Evolutionary conservation across 192 early-diverging fungal species (phyloP).

Genomic region (Linnemannia exigua): DNA sequence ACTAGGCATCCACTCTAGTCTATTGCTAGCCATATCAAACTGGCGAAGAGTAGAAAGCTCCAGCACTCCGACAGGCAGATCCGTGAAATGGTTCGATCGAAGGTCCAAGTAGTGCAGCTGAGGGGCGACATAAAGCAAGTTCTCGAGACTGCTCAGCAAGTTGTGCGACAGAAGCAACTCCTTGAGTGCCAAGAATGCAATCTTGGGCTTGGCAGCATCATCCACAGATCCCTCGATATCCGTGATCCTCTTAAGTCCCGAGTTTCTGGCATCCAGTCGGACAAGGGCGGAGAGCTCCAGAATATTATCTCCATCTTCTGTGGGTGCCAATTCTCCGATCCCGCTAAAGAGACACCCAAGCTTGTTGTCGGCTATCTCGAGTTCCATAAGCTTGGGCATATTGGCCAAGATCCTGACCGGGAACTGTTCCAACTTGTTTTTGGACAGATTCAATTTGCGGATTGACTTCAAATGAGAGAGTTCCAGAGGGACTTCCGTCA

Average conservation of each 20-base stretch:
- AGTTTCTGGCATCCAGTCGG: conserved; percentile 42
- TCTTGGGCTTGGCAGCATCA: conserved; percentile 33
- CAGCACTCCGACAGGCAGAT: conserved; percentile 58
- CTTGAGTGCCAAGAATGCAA: conserved; percentile 57
- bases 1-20: conserved; percentile 55
- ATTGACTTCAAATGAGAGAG: conserved; percentile 46
- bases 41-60: conserved; percentile 55
- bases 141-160: conserved; percentile 41
- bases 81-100: conserved; percentile 57
- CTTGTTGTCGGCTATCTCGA: conserved; percentile 57
- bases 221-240: conserved; percentile 35
- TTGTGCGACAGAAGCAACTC: conserved; percentile 62
- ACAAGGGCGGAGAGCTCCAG: conserved; percentile 14
- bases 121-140: conserved; percentile 39
- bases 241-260: conserved; percentile 46
- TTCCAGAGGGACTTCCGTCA: conserved; percentile 57
- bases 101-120: conserved; percentile 61
- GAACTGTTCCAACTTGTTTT: conserved; percentile 58
- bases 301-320: background rate
- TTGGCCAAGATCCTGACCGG: conserved; percentile 45
- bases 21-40: conserved; percentile 66
- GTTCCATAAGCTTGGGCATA: conserved; percentile 61
- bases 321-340: conserved; percentile 12
- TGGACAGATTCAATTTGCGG: conserved; percentile 57
- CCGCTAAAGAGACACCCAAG: conserved; percentile 50